Percentiles rank a stretch among this genome's conserved stretches.
phyloP scores from a whole-genome alignment of 805 yeast species.

The Ogataea philodendri region DNA sequence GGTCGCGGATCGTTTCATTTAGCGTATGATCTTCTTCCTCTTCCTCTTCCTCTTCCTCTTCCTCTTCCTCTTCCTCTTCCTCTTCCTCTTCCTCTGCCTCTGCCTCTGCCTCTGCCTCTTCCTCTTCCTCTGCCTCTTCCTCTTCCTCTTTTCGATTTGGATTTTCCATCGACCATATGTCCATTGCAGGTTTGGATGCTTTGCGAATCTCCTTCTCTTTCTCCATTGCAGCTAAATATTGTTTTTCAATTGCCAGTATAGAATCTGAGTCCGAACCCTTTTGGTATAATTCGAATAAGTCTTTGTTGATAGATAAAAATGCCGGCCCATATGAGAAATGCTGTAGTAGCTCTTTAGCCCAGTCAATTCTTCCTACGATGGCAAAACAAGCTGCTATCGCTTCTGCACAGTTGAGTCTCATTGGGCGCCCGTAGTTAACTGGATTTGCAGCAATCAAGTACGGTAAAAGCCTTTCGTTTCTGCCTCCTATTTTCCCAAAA shows the following conservation, averaged over 20 bases:
- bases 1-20: no score
- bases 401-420: conserved; percentile 95
- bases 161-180: conserved; percentile 77
- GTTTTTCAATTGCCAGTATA: conserved; percentile 67
- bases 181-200: conserved; percentile 49
- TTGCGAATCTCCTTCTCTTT: conserved; percentile 63
- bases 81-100: conserved; percentile 20
- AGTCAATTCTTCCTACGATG: conserved; percentile 84
- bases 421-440: conserved; percentile 94
- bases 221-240: conserved; percentile 69
- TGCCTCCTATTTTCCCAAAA: conserved; percentile 87
- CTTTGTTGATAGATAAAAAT: conserved; percentile 78
- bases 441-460: conserved; percentile 95
- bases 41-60: conserved; percentile 12
- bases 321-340: conserved; percentile 94
- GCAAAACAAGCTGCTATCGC: conserved; percentile 97
- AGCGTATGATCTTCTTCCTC: no score
- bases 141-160: conserved; percentile 52
- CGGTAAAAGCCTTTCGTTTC: conserved; percentile 81
- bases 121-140: conserved; percentile 22
- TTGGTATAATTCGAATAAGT: conserved; percentile 69
- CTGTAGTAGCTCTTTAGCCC: conserved; percentile 75
- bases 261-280: conserved; percentile 79
- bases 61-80: conserved; percentile 29
- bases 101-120: conserved; percentile 12